Evolutionary conservation across 176 grass and related monocot genomes (phyloP).

Genomic region (Rhynchospora pubera): DNA sequence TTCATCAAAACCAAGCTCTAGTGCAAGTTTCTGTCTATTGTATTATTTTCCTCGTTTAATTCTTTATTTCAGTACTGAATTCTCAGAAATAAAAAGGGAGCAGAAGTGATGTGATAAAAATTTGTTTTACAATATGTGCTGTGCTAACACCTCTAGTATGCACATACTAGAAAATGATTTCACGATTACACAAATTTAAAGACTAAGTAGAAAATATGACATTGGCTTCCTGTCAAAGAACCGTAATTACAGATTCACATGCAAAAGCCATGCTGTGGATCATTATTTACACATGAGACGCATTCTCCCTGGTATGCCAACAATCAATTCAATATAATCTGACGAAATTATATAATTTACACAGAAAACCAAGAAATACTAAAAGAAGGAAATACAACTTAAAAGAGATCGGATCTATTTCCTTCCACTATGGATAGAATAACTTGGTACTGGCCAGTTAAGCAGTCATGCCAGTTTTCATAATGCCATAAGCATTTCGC

Average conservation of each 20-base stretch:
- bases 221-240: background rate
- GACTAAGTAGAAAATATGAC: background rate
- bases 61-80: background rate
- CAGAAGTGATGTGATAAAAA: too few species aligned
- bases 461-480: conserved; percentile 19
- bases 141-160: background rate
- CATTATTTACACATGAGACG: conserved; percentile 16
- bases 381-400: background rate
- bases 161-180: background rate
- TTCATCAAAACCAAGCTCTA: too few species aligned
- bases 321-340: background rate
- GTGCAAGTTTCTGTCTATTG: background rate
- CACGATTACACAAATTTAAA: background rate
- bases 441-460: conserved; percentile 14
- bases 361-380: background rate
- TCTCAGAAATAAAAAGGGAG: background rate
- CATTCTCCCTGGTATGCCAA: background rate
- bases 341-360: conserved; percentile 1
- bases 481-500: conserved; percentile 51
- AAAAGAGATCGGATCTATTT: conserved; percentile 10
- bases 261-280: background rate
- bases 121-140: background rate
- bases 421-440: conserved; percentile 22
- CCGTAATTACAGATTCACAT: background rate
- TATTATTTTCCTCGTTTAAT: background rate